A percentile compares a stretch with the other conserved stretches of the same genome.
Conservation (phyloP, 164 flowering plant species). For the Berberis thunbergii region DNA sequence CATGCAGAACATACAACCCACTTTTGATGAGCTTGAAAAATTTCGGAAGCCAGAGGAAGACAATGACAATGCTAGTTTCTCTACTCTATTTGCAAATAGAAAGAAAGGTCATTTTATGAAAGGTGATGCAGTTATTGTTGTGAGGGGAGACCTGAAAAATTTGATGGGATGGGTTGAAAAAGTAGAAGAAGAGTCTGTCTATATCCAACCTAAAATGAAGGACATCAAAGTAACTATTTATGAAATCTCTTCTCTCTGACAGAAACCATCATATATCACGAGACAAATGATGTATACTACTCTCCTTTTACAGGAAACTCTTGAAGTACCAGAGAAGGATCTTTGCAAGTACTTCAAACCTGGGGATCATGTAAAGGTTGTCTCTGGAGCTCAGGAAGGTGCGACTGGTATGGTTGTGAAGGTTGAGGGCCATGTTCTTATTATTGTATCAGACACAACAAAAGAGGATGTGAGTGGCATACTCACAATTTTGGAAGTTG, state of each 20-base stretch:
- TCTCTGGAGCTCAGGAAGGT: constrained; percentile 86
- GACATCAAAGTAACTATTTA: constrained; percentile 58
- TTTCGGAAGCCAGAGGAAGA: constrained; percentile 72
- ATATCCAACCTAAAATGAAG: constrained; percentile 68
- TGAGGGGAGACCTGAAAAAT: constrained; percentile 84
- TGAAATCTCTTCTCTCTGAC: not conserved
- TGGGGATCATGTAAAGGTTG: constrained; percentile 97
- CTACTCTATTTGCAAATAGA: constrained; percentile 77
- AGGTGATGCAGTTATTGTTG: constrained; percentile 86
- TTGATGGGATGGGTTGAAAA: constrained; percentile 95
- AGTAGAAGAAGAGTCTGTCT: constrained; percentile 85
- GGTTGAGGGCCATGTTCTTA: constrained; percentile 85
- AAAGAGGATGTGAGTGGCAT: constrained; percentile 74
- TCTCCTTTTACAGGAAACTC: constrained; percentile 39
- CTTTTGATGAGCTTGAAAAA: constrained; percentile 93
- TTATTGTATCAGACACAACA: constrained; percentile 79
- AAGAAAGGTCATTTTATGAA: constrained; percentile 94
- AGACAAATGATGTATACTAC: not conserved
- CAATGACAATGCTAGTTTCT: constrained; percentile 54
- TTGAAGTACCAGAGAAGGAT: constrained; percentile 71
- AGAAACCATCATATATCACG: not conserved
- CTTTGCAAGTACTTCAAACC: constrained; percentile 92
- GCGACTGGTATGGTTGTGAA: constrained; percentile 96
- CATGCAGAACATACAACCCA: constrained; percentile 62
- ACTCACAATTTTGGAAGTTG: not conserved